A percentile compares a stretch with the other conserved stretches of the same genome.
These are phyloP conservation scores for Bromus sterilis DNA, from an alignment of 176 grass and related monocot species.

Conservation along the genomic window DNA sequence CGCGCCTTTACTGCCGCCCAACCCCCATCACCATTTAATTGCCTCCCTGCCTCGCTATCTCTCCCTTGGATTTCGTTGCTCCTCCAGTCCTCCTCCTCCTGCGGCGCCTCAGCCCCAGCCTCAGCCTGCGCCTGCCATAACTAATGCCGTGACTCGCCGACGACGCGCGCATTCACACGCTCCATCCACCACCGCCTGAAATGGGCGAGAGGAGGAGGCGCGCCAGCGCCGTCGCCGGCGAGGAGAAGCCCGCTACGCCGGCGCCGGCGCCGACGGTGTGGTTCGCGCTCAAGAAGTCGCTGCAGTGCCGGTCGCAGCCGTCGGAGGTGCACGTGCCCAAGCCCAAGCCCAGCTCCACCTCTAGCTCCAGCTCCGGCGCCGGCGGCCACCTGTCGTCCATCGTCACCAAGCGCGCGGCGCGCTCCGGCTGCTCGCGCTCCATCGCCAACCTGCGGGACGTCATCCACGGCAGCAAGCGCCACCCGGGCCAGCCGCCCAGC, in stretches of 20 bases:
- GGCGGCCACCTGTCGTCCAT: constrained; percentile 41
- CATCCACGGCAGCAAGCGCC: constrained; percentile 97
- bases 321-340: constrained; percentile 82
- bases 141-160: constrained; percentile 15
- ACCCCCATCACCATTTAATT: constrained; percentile 18
- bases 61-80: constrained; percentile 20
- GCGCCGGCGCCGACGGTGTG: constrained; percentile 60
- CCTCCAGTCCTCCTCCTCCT: constrained; percentile 4
- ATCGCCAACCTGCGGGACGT: constrained; percentile 94
- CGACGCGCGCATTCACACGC: not conserved
- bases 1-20: constrained; percentile 33
- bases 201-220: constrained; percentile 49
- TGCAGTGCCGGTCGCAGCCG: constrained; percentile 84
- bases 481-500: constrained; percentile 61
- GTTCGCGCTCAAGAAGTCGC: constrained; percentile 86
- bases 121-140: not conserved
- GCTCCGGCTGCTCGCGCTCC: constrained; percentile 85
- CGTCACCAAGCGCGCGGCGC: constrained; percentile 46
- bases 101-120: not conserved
- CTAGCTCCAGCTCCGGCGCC: not conserved
- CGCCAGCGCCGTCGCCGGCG: not conserved
- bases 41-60: not conserved
- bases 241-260: no score
- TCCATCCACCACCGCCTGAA: not conserved
- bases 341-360: constrained; percentile 14